Evolutionary conservation across 176 grass and related monocot genomes (phyloP), one percentile per base, ranked within the genome.

Genomic region (Thalia dealbata): DNA sequence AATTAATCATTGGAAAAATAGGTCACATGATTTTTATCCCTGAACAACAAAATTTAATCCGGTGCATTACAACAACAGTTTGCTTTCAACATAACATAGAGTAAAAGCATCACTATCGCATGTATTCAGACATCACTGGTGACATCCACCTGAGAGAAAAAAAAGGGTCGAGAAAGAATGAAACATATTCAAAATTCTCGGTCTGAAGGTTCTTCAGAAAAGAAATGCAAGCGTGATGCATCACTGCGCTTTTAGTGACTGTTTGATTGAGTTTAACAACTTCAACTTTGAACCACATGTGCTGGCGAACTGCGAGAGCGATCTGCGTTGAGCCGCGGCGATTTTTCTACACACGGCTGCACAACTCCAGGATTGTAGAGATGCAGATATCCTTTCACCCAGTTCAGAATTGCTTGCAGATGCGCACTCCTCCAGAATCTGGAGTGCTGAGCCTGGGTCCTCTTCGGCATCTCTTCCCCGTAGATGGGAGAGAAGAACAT

Each of bases 201-300:
- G 0, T 48, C 45, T 10, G 11, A 48, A 48, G n/a, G n/a, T n/a
- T n/a, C n/a, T n/a, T n/a, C n/a, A n/a, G n/a, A n/a, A n/a, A n/a
- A n/a, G n/a, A n/a, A 38, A 38, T 38, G 32, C 54, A n/a, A 18
- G 19, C 18, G 4, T 18, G 4, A n/a, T 1, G 5, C 21, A n/a
- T 58, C 16, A n/a, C 16, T 6, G 54, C 54, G 19, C 26, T 30
- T 64, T 28, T 32, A 35, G 7, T 30, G 14, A 64, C 62, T 64
- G 25, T 28, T 64, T 64, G 29, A 68, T 68, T 4, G 65, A 44
- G 11, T 45, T 16, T 44, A 99, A 77, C 44, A 86, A 29, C 79
- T 86, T 95, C 58, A 95, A 79, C 64, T 95, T 99, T 2, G 64
- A 87, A 62, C 81, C 64, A 26, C 88, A 88, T 50, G 80, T 78